A percentile compares a stretch with the other conserved stretches of the same genome.
Evolutionary conservation across 73 alveolate genomes (phyloP).

Genomic region (Tetrahymena malaccensis): DNA sequence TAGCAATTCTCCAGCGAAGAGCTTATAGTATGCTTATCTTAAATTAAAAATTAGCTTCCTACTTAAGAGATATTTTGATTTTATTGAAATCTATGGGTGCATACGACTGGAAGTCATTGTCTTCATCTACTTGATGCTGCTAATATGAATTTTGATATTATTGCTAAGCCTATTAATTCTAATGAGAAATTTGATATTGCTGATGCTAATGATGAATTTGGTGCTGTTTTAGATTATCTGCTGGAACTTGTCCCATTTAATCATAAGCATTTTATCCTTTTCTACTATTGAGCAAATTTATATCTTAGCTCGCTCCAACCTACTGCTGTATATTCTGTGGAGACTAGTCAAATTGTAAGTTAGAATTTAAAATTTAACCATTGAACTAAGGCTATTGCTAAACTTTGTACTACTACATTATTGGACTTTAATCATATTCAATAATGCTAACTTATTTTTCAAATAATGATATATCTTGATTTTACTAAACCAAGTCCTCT

Average conservation of each 20-base stretch:
- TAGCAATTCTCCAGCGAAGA: conserved; percentile 69
- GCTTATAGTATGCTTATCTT: conserved; percentile 71
- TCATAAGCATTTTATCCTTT: not conserved
- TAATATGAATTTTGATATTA: not conserved
- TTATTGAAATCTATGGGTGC: conserved; percentile 54
- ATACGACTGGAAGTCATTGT: not conserved
- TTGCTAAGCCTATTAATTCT: not conserved
- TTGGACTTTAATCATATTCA: conserved; percentile 40
- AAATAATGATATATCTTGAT: conserved; percentile 44
- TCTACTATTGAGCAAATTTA: not conserved
- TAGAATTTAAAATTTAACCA: conserved; percentile 5
- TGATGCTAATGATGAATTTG: not conserved
- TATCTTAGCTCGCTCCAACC: not conserved
- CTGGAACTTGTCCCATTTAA: not conserved
- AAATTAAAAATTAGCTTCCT: conserved; percentile 49
- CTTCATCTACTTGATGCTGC: not conserved
- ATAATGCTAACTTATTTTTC: conserved; percentile 38
- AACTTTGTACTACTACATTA: not conserved
- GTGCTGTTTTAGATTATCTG: not conserved
- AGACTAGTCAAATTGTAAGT: conserved; percentile 15
- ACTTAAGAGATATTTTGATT: conserved; percentile 42
- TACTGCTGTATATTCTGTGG: not conserved
- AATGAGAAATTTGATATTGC: not conserved
- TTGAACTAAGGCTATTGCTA: not conserved
- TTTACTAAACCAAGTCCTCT: conserved; percentile 29